Percentiles rank a stretch among this genome's conserved stretches.
Conservation (phyloP, 1,284 basidiomycete genomes). For the Apiotrichum brassicae region DNA sequence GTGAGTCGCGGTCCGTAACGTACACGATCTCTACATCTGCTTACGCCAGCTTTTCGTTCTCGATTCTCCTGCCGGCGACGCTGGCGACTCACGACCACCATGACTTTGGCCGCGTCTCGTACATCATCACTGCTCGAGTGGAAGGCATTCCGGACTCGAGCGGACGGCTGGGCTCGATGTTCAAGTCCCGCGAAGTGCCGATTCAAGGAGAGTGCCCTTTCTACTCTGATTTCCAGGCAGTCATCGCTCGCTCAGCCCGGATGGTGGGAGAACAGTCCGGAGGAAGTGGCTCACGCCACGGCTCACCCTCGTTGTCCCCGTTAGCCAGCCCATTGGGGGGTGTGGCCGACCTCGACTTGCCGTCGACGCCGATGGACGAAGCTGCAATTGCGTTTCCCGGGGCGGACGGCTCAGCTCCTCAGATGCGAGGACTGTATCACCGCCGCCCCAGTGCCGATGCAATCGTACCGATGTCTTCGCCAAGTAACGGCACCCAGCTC, state of each 20-base stretch:
- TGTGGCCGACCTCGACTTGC: background rate
- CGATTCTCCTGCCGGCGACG: conserved; percentile 33
- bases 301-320: conserved; percentile 5
- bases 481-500: background rate
- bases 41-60: conserved; percentile 28
- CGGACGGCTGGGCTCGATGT: conserved; percentile 6
- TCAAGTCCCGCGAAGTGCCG: conserved; percentile 12
- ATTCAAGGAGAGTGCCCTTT: conserved; percentile 23
- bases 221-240: conserved; percentile 29
- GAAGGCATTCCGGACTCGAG: conserved; percentile 13
- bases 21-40: background rate
- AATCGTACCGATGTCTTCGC: background rate
- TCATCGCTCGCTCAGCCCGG: conserved; percentile 35
- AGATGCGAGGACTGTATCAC: conserved; percentile 12
- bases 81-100: conserved; percentile 32
- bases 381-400: conserved; percentile 11
- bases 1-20: conserved; percentile 15
- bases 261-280: conserved; percentile 14
- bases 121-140: conserved; percentile 32
- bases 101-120: conserved; percentile 27
- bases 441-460: conserved; percentile 13
- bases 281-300: background rate
- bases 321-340: too few species aligned
- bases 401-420: background rate
- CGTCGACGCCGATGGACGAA: conserved; percentile 5